A percentile compares a stretch with the other conserved stretches of the same genome.
These are phyloP conservation scores for Fusarium redolens DNA, from an alignment of 2,329 filamentous ascomycete genomes.

Conservation along the genomic window DNA sequence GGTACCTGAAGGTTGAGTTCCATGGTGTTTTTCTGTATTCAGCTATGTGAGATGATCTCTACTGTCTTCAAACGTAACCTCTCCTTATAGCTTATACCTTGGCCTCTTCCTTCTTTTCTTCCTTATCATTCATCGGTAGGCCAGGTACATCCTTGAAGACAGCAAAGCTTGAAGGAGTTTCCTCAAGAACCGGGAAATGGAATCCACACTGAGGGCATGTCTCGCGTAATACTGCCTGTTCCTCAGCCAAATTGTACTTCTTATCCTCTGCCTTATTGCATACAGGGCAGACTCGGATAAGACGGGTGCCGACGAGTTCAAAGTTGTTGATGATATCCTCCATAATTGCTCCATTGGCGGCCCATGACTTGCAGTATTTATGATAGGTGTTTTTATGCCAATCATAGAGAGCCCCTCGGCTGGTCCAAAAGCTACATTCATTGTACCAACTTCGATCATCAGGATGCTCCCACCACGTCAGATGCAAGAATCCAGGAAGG, in stretches of 20 bases:
- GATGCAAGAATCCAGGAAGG: conserved; percentile 16
- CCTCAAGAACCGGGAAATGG: conserved; percentile 32
- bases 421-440: conserved; percentile 38
- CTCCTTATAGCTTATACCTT: not conserved
- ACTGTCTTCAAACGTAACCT: too few relatives aligned
- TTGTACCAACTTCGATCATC: conserved; percentile 33
- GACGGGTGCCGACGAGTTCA: conserved; percentile 31
- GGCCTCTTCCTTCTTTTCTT: not conserved
- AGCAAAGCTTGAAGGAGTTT: conserved; percentile 31
- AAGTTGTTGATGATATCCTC: conserved; percentile 40
- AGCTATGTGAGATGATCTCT: not conserved
- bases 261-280: conserved; percentile 35
- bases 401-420: conserved; percentile 25
- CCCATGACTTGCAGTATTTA: conserved; percentile 36
- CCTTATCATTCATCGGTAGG: not conserved
- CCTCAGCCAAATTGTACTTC: conserved; percentile 36
- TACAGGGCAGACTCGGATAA: conserved; percentile 32
- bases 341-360: conserved; percentile 31
- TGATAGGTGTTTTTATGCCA: conserved; percentile 40
- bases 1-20: not conserved
- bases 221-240: conserved; percentile 32
- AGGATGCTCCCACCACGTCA: conserved; percentile 33
- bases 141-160: conserved; percentile 25
- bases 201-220: conserved; percentile 34
- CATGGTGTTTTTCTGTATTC: accelerated